A percentile compares a stretch with the other conserved stretches of the same genome.
Evolutionary conservation across 768 basidiomycete species (phyloP).

Genomic region (Phylloporus arenicola): DNA sequence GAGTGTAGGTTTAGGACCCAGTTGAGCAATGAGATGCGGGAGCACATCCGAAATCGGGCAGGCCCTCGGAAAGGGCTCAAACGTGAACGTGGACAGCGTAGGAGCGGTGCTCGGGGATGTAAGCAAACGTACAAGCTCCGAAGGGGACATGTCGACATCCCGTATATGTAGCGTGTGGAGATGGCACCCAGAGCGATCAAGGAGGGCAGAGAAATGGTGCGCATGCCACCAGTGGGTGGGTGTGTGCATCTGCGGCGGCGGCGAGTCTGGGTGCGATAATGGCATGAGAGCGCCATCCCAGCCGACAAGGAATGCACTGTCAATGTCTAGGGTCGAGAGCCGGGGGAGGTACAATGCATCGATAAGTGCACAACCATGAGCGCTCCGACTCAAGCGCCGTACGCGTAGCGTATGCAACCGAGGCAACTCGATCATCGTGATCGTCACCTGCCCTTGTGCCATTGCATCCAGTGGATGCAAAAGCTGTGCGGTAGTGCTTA

Average conservation of each 20-base stretch:
- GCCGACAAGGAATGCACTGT: conserved; percentile 15
- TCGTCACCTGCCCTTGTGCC: background rate
- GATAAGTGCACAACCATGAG: conserved; percentile 15
- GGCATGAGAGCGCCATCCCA: conserved; percentile 10
- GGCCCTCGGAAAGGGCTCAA: conserved; percentile 19
- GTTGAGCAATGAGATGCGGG: conserved; percentile 4
- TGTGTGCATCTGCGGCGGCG: background rate
- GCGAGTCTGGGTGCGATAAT: conserved; percentile 10
- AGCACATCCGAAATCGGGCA: conserved; percentile 18
- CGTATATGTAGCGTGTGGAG: conserved; percentile 15
- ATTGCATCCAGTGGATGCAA: conserved; percentile 10
- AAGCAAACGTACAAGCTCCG: conserved; percentile 16
- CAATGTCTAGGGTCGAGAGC: conserved; percentile 18
- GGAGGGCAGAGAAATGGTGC: conserved; percentile 17
- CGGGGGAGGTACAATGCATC: conserved; percentile 20
- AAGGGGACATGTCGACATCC: conserved; percentile 21
- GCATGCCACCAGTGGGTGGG: conserved; percentile 19
- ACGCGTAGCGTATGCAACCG: conserved; percentile 19
- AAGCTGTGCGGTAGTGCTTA: conserved; percentile 13
- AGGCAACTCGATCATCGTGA: conserved; percentile 14
- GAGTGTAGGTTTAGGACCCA: too few species aligned
- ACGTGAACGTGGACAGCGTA: conserved; percentile 19
- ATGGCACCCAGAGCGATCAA: conserved; percentile 19
- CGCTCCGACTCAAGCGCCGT: conserved; percentile 17
- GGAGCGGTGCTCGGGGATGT: conserved; percentile 12